A percentile compares a stretch with the other conserved stretches of the same genome.
Conservation (phyloP, 495 filamentous ascomycete species). For the Beverwykella pulmonaria region DNA sequence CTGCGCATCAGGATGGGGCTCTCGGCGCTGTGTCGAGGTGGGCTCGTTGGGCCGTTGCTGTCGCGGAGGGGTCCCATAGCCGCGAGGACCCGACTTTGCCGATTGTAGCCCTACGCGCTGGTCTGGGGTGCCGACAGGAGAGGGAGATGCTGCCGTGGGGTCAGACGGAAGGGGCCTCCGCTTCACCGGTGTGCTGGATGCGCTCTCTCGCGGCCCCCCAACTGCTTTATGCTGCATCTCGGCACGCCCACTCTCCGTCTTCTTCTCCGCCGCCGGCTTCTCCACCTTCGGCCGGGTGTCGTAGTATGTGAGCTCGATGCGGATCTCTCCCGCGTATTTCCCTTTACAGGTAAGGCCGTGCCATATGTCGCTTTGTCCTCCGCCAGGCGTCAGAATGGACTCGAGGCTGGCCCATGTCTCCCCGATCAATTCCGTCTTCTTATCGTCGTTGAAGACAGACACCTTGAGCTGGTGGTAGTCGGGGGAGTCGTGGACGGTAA, state of each 20-base stretch:
- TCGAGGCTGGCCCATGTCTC: conserved; percentile 86
- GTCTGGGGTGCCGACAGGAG: conserved; percentile 31
- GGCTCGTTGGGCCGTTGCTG: conserved; percentile 33
- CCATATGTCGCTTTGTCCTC: conserved; percentile 92
- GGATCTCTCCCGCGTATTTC: conserved; percentile 92
- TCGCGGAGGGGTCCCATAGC: conserved; percentile 38
- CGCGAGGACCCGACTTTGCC: conserved; percentile 31
- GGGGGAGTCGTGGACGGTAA: conserved; percentile 91
- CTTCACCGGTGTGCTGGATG: conserved; percentile 56
- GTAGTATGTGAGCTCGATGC: conserved; percentile 95
- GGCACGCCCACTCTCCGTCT: conserved; percentile 49
- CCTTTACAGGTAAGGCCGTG: conserved; percentile 81
- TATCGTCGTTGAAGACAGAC: conserved; percentile 96
- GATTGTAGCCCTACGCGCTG: conserved; percentile 20
- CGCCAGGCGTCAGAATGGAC: conserved; percentile 78
- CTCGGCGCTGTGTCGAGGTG: conserved; percentile 24
- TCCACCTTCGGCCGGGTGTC: conserved; percentile 80
- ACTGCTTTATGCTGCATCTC: conserved; percentile 40
- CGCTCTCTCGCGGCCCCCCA: conserved; percentile 62
- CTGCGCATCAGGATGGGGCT: conserved; percentile 16
- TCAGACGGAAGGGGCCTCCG: conserved; percentile 78
- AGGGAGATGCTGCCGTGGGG: conserved; percentile 57
- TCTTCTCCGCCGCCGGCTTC: conserved; percentile 59
- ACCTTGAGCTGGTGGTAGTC: conserved; percentile 95
- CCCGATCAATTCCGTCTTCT: conserved; percentile 92